Percentiles rank a stretch among this genome's conserved stretches.
These are phyloP conservation scores for Endothia cerciana DNA, from an alignment of 2,329 filamentous ascomycete species.

Conservation along the genomic window DNA sequence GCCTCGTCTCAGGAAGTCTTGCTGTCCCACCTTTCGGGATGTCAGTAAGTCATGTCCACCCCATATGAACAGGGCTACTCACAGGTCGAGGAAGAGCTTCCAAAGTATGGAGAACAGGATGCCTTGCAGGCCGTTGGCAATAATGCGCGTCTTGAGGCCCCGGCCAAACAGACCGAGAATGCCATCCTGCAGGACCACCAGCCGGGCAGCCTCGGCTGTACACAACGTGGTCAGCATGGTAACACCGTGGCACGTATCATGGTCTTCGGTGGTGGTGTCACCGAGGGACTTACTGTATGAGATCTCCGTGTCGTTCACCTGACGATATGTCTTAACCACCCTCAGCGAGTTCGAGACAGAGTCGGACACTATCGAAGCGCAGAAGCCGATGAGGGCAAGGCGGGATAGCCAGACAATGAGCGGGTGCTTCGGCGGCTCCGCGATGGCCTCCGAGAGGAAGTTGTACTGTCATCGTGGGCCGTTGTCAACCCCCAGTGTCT, in stretches of 20 bases:
- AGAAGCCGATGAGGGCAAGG: slow-evolving; percentile 48
- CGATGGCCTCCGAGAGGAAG: slow-evolving; percentile 43
- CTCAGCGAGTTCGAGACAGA: slow-evolving; percentile 51
- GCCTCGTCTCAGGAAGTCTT: slow-evolving; percentile 13
- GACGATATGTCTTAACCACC: slow-evolving; percentile 54
- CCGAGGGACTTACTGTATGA: slow-evolving; percentile 45
- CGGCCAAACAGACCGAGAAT: slow-evolving; percentile 48
- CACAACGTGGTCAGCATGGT: background rate
- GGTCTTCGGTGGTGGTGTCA: background rate
- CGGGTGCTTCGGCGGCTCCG: slow-evolving; percentile 45
- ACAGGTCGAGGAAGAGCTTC: slow-evolving; percentile 54
- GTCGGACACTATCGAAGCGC: slow-evolving; percentile 50
- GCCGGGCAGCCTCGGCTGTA: slow-evolving; percentile 46
- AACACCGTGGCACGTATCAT: background rate
- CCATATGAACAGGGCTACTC: slow-evolving; percentile 32
- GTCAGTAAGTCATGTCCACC: background rate
- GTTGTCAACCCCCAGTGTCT: background rate
- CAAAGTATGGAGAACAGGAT: slow-evolving; percentile 53
- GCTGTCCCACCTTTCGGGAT: slow-evolving; percentile 17
- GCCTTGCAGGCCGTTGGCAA: slow-evolving; percentile 53
- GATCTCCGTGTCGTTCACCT: slow-evolving; percentile 52
- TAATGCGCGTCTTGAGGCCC: slow-evolving; percentile 50
- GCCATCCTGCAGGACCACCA: slow-evolving; percentile 47
- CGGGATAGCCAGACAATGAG: slow-evolving; percentile 48
- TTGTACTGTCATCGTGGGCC: slow-evolving; percentile 43